Percentiles rank a stretch among this genome's conserved stretches.
phyloP scores from a whole-genome alignment of 495 filamentous ascomycete genomes.

The Penicillium goetzii region DNA sequence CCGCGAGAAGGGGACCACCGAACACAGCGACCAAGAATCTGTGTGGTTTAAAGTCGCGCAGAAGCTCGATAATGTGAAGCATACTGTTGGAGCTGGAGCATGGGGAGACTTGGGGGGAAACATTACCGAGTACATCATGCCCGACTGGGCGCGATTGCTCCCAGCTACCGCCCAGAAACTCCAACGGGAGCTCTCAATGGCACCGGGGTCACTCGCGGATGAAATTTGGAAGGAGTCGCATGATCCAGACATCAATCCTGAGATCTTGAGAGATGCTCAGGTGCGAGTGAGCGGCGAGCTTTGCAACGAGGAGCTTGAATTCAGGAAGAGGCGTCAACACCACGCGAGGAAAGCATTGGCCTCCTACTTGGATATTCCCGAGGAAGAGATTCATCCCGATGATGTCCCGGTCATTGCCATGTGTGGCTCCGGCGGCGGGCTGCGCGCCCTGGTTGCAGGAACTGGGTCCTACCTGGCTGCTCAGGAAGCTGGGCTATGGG shows the following conservation, averaged over 20 bases:
- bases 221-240: conserved; percentile 93
- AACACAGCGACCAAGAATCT: conserved; percentile 30
- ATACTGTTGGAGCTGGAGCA: conserved; percentile 59
- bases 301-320: conserved; percentile 80
- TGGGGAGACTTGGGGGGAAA: conserved; percentile 65
- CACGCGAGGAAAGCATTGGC: conserved; percentile 73
- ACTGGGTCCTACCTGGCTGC: conserved; percentile 80
- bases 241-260: conserved; percentile 79
- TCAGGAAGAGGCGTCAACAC: conserved; percentile 64
- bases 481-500: conserved; percentile 83
- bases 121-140: conserved; percentile 71
- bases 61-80: conserved; percentile 56
- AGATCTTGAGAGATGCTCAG: conserved; percentile 75
- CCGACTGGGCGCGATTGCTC: conserved; percentile 78
- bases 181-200: conserved; percentile 83
- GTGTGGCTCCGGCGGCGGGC: conserved; percentile 89
- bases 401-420: conserved; percentile 92
- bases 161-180: conserved; percentile 82
- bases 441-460: conserved; percentile 87
- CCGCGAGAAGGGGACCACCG: neutral
- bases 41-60: conserved; percentile 64
- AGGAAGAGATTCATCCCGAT: conserved; percentile 82
- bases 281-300: conserved; percentile 84
- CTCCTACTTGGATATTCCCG: conserved; percentile 75
- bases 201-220: conserved; percentile 82